A percentile compares a stretch with the other conserved stretches of the same genome.
Evolutionary conservation across 352 stramenopile species (phyloP).

Genomic region (Globisporangium paddicum): DNA sequence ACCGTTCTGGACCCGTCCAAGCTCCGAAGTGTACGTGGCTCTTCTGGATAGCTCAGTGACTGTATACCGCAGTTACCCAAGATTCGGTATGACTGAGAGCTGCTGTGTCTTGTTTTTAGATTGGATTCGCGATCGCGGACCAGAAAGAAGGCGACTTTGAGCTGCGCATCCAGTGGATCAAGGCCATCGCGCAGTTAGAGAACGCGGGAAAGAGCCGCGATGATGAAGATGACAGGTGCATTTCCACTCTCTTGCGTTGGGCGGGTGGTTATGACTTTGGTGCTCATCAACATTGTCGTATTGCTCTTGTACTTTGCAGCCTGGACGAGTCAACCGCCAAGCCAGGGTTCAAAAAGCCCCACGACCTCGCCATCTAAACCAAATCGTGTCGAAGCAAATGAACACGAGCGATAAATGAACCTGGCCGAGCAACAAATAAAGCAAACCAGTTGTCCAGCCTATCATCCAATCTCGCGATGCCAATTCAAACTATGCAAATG

Average conservation of each 20-base stretch:
- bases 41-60: not conserved
- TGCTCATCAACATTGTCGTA: not conserved
- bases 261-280: not conserved
- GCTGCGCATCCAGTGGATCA: constrained; percentile 84
- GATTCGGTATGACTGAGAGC: not conserved
- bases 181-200: constrained; percentile 67
- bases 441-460: not conserved
- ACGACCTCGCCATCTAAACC: constrained; percentile 59
- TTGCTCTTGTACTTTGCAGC: not conserved
- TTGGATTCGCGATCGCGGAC: constrained; percentile 83
- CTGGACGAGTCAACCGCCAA: constrained; percentile 28
- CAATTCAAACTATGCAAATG: not conserved
- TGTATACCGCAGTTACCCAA: too few relatives aligned
- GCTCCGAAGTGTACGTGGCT: constrained; percentile 55
- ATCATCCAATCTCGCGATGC: not conserved
- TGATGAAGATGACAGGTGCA: constrained; percentile 20
- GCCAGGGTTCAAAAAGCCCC: constrained; percentile 48
- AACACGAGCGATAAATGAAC: not conserved
- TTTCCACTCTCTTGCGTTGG: too few relatives aligned
- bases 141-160: constrained; percentile 85
- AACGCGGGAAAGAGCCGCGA: constrained; percentile 19
- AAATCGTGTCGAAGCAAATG: not conserved
- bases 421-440: too few relatives aligned
- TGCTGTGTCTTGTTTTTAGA: constrained; percentile 22
- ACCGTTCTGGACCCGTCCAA: constrained; percentile 70